Conservation (phyloP, 2,329 filamentous ascomycete genomes). For the Incumbomyces delicatus region DNA sequence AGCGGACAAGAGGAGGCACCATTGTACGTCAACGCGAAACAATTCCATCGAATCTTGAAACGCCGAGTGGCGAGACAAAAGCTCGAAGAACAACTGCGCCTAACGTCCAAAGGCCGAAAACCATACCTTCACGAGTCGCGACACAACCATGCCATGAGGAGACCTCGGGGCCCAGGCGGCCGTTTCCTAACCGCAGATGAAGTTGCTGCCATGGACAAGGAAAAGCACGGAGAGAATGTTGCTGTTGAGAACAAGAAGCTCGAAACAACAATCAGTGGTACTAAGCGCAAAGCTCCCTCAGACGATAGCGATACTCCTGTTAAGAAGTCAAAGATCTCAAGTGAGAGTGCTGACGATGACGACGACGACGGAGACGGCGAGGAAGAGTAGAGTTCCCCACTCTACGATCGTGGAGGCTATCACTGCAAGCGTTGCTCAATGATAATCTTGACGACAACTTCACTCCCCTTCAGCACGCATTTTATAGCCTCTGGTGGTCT, state of each 20-base stretch:
- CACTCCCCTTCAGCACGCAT: conserved; percentile 5
- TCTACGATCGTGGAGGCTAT: conserved; percentile 6
- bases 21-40: conserved; percentile 95
- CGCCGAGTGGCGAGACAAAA: conserved; percentile 85
- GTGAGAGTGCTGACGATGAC: conserved; percentile 42
- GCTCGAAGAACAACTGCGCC: conserved; percentile 79
- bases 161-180: conserved; percentile 85
- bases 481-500: conserved; percentile 9
- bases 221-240: conserved; percentile 26
- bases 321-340: conserved; percentile 43
- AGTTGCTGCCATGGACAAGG: conserved; percentile 75
- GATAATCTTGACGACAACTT: neutral
- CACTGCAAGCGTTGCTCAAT: neutral
- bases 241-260: conserved; percentile 21
- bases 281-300: conserved; percentile 44
- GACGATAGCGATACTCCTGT: conserved; percentile 33
- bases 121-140: conserved; percentile 95
- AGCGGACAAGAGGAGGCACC: conserved; percentile 76
- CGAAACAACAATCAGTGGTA: conserved; percentile 26
- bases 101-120: conserved; percentile 92
- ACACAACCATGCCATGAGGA: conserved; percentile 96
- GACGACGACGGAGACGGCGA: conserved; percentile 45
- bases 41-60: conserved; percentile 96
- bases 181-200: conserved; percentile 95
- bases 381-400: conserved; percentile 33